phyloP scores from a whole-genome alignment of 2,329 filamentous ascomycete species.

The Leptodontidium sp. region DNA sequence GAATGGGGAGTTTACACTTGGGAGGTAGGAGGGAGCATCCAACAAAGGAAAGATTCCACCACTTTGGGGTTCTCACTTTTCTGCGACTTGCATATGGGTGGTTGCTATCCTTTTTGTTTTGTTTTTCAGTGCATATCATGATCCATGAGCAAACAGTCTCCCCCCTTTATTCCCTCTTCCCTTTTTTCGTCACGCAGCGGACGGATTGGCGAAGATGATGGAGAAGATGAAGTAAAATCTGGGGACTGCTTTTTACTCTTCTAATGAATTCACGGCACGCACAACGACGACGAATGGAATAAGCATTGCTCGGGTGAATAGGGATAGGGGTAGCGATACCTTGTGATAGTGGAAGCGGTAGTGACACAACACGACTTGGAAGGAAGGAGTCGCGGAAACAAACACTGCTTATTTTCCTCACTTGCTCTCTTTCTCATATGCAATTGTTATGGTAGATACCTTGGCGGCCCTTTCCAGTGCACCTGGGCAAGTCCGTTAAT shows the following conservation, averaged over 20 bases:
- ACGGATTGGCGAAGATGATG: slow-evolving; percentile 10
- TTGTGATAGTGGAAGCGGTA: neutral
- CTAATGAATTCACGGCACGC: slow-evolving; percentile 23
- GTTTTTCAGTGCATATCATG: slow-evolving; percentile 18
- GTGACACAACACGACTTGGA: neutral
- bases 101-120: slow-evolving; percentile 25
- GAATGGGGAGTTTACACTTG: slow-evolving; percentile 14
- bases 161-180: slow-evolving; percentile 12
- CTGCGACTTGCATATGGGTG: slow-evolving; percentile 34
- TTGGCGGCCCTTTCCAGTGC: neutral
- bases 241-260: slow-evolving; percentile 3
- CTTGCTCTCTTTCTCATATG: neutral
- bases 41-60: slow-evolving; percentile 18
- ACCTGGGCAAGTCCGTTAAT: too few species aligned
- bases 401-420: neutral
- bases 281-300: slow-evolving; percentile 18
- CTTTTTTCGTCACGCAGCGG: slow-evolving; percentile 9
- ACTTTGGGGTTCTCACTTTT: slow-evolving; percentile 18
- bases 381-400: neutral
- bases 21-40: slow-evolving; percentile 11
- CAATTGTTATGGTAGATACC: slow-evolving; percentile 5
- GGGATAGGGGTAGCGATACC: slow-evolving; percentile 35
- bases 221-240: slow-evolving; percentile 3
- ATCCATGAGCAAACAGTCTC: neutral
- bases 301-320: slow-evolving; percentile 37